phyloP scores from a whole-genome alignment of 1,284 basidiomycete species.

The Papiliotrema fonsecae region DNA sequence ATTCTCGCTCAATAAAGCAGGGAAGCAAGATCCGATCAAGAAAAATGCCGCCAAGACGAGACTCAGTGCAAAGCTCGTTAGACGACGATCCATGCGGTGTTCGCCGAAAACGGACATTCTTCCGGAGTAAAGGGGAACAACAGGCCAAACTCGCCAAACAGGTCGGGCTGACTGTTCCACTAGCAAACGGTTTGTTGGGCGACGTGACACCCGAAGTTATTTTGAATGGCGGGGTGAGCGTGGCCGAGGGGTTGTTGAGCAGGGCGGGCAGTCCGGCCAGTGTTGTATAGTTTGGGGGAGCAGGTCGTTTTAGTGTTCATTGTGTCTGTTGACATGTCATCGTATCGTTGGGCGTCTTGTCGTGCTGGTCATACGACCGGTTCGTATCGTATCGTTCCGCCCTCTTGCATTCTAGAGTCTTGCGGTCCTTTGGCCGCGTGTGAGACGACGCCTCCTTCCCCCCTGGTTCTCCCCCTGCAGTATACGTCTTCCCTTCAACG shows the following conservation, averaged over 20 bases:
- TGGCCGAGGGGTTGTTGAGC: conserved; percentile 8
- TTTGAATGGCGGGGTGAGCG: neutral
- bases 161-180: conserved; percentile 1
- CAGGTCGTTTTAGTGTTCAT: no score
- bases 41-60: neutral
- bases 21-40: neutral
- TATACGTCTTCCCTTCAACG: no score
- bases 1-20: no score
- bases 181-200: neutral
- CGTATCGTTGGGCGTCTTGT: no score
- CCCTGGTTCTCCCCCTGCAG: no score
- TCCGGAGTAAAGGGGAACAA: neutral
- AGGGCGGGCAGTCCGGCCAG: conserved; percentile 28
- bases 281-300: no score
- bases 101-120: conserved; percentile 9
- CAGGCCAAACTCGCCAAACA: neutral
- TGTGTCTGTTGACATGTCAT: no score
- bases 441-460: no score
- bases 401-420: no score
- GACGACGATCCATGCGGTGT: conserved; percentile 4
- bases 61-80: neutral
- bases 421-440: no score
- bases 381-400: no score
- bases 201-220: neutral
- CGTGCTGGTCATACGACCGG: no score